phyloP scores from a whole-genome alignment of 163 green algal genomes.

The Scenedesmus sp. region DNA sequence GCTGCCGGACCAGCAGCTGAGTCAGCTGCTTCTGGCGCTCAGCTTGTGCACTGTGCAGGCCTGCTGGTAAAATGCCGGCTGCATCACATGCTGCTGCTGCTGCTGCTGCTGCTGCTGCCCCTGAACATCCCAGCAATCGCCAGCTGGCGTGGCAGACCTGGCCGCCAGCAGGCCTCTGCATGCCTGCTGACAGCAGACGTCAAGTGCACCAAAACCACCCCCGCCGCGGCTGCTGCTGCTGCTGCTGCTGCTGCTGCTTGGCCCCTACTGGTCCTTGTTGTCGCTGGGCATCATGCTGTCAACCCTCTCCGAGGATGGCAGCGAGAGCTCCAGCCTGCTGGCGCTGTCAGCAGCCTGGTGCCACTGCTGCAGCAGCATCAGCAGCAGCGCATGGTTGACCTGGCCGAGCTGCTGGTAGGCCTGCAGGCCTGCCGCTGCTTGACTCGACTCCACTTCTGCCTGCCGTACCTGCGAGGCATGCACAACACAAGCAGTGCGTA shows the following conservation, averaged over 20 bases:
- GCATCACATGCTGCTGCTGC: neutral
- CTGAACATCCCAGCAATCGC: neutral
- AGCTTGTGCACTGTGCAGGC: no score
- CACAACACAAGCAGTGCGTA: neutral
- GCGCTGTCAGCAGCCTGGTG: neutral
- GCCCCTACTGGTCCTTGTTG: neutral
- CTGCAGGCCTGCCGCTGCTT: neutral
- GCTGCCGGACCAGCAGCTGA: no score
- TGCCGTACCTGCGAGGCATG: neutral
- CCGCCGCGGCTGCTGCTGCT: conserved; percentile 11
- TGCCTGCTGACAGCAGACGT: neutral
- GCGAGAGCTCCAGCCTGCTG: neutral
- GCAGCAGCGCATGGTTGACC: conserved; percentile 14
- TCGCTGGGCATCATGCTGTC: neutral
- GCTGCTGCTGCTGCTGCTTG: neutral
- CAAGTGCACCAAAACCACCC: no score
- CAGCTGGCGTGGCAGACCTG: neutral
- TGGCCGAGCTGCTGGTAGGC: conserved; percentile 27
- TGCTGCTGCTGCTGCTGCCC: neutral
- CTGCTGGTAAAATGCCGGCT: no score
- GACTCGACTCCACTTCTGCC: neutral
- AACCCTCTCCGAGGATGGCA: neutral
- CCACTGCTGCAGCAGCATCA: conserved; percentile 46
- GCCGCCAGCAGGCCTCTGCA: neutral
- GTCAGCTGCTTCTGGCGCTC: no score